Conservation (phyloP, 495 filamentous ascomycete genomes). For the Tirmania nivea region DNA sequence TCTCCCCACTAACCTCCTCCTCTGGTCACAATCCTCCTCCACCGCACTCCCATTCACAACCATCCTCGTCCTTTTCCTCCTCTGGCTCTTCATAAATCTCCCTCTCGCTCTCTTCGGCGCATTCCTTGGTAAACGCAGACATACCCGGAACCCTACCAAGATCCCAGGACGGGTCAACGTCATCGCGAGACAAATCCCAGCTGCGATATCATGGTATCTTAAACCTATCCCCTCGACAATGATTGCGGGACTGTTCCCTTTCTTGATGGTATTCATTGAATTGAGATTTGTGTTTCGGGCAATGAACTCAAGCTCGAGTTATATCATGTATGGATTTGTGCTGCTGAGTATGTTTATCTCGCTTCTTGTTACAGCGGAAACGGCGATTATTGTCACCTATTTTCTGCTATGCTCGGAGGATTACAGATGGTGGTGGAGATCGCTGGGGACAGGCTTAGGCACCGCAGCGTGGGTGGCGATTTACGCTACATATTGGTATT, state of each 20-base stretch:
- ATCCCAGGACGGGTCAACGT: conserved; percentile 55
- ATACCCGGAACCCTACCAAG: conserved; percentile 16
- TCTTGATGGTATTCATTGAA: conserved; percentile 86
- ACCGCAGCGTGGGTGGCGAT: conserved; percentile 67
- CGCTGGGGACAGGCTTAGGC: conserved; percentile 62
- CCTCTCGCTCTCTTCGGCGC: conserved; percentile 73
- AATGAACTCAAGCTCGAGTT: conserved; percentile 82
- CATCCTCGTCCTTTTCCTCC: conserved; percentile 47
- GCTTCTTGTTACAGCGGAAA: conserved; percentile 63
- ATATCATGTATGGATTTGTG: conserved; percentile 84
- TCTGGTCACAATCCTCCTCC: conserved; percentile 82
- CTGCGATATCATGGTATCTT: conserved; percentile 54
- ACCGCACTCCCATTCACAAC: conserved; percentile 82
- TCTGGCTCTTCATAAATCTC: conserved; percentile 81
- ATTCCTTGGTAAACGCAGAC: conserved; percentile 54
- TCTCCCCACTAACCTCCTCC: conserved; percentile 76
- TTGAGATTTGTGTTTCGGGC: conserved; percentile 81
- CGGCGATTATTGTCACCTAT: conserved; percentile 76
- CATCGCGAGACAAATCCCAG: conserved; percentile 53
- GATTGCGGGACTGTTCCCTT: conserved; percentile 65
- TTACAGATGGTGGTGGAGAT: conserved; percentile 93
- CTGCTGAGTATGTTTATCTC: conserved; percentile 53
- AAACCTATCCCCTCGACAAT: conserved; percentile 38
- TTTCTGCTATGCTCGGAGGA: conserved; percentile 61
- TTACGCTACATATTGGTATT: conserved; percentile 77